Conservation (phyloP, 345 rosid species). For the Rhodamnia argentea region DNA sequence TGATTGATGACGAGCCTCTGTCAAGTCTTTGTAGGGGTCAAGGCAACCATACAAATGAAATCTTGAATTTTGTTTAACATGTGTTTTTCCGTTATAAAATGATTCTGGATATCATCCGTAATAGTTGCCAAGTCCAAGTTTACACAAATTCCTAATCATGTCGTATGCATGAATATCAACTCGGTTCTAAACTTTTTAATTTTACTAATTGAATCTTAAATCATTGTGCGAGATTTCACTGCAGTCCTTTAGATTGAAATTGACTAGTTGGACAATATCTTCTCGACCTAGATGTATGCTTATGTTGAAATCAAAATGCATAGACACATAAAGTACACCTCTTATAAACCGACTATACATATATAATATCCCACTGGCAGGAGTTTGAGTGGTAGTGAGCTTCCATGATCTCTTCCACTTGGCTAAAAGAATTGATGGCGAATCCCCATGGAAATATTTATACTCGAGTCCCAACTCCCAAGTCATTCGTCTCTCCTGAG, state of each 20-base stretch:
- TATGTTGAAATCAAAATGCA: neutral
- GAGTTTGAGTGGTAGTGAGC: neutral
- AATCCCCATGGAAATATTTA: neutral
- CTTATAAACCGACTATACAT: neutral
- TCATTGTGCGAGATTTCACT: neutral
- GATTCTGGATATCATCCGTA: neutral
- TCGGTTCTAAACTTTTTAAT: neutral
- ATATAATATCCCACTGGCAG: neutral
- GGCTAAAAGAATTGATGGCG: neutral
- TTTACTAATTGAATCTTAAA: fast-evolving
- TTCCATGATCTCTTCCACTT: neutral
- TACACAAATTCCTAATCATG: neutral
- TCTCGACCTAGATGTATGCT: neutral
- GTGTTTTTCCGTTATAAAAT: neutral
- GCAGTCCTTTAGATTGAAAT: neutral
- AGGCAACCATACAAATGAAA: neutral
- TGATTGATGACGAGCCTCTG: neutral
- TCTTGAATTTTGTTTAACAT: neutral
- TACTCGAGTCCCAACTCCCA: neutral
- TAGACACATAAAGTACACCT: neutral
- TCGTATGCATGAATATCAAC: neutral
- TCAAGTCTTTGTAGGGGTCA: neutral
- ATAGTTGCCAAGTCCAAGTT: neutral
- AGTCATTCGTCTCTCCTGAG: neutral
- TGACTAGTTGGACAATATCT: fast-evolving